Evolutionary conservation across 257 asterid genomes (phyloP).

Genomic region (Solanum infundibuliforme): DNA sequence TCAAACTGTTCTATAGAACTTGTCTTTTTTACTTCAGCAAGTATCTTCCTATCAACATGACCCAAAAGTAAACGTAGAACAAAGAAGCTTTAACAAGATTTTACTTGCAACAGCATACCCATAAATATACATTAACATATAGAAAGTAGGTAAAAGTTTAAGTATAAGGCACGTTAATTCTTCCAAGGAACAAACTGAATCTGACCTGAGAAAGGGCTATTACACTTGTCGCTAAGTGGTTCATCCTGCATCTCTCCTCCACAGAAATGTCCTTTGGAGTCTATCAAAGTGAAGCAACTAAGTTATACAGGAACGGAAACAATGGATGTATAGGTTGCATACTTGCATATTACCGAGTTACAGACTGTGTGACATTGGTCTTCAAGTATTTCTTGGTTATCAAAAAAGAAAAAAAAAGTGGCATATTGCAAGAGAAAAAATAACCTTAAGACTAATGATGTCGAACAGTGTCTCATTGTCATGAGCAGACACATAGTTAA

Average conservation of each 20-base stretch:
- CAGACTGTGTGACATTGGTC: background rate
- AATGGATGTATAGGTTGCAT: background rate
- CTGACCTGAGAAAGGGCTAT: slow-evolving; percentile 90
- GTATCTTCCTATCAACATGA: background rate
- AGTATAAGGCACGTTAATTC: background rate
- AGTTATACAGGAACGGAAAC: slow-evolving; percentile 7
- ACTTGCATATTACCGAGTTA: background rate
- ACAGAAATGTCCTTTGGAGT: slow-evolving; percentile 49
- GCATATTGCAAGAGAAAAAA: background rate
- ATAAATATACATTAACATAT: background rate
- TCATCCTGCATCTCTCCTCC: slow-evolving; percentile 92
- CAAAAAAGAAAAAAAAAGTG: background rate
- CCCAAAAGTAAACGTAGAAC: background rate
- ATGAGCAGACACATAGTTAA: slow-evolving; percentile 95
- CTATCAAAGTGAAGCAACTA: slow-evolving; percentile 25
- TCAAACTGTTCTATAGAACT: background rate
- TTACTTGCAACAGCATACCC: background rate
- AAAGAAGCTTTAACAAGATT: background rate
- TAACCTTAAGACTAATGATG: slow-evolving; percentile 79
- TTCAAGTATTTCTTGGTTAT: background rate
- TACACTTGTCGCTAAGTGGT: slow-evolving; percentile 83
- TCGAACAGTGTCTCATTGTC: slow-evolving; percentile 94
- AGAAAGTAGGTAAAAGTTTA: background rate
- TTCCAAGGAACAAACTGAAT: background rate
- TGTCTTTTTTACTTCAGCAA: background rate